Base-by-base conservation (phyloP, 768 basidiomycete genomes). In the Tylopilus vinaceipallidus region DNA sequence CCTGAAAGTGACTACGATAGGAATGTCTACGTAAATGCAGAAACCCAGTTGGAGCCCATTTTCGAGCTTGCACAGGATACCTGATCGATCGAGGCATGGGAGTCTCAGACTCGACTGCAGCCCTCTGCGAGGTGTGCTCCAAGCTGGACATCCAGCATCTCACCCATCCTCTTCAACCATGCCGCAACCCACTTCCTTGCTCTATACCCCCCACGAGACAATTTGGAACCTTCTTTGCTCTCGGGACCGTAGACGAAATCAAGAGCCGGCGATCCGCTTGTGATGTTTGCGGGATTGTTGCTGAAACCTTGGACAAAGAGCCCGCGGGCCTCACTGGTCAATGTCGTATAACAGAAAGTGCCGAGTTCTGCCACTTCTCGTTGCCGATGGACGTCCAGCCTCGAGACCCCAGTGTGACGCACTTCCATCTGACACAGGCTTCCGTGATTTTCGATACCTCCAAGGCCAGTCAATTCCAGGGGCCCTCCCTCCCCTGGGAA, bases 161-260 rank as follows among this genome's bases (percentile, higher is more conserved):
- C 9, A 39, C 32, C 3, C 39, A 26, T 39, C 22, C 42, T 5
- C 14, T 45, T 17, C 5, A 59, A 26, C 57, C 42, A 2, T 56
- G 55, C 33, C 22, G 32, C 17, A 8, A 51, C 1, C 38, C 26
- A 0, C 9, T 33, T 1, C 42, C 45, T 1, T 58, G 57, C 30
- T 55, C 35, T 4, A 12, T 16, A 6, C 23, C 48, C 9, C 57
- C 52, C 13, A n/a, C 23, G 22, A 12, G 36, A 14, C 19, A 2
- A 14, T 8, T 24, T 12, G 19, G 4, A 4, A 16, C n/a, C 1
- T 23, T 32, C 22, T 2, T 35, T n/a, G 0, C 22, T 24, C 59
- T 58, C 10, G 59, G 59, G 22, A 49, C 49, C 11, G 7, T 57
- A 20, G 42, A 42, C 37, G 51, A 47, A 30, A 54, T 61, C 55